Percentiles rank a stretch among this genome's conserved stretches.
Evolutionary conservation across 2,329 filamentous ascomycete genomes (phyloP).

Genomic region (Fusarium ramigenum): DNA sequence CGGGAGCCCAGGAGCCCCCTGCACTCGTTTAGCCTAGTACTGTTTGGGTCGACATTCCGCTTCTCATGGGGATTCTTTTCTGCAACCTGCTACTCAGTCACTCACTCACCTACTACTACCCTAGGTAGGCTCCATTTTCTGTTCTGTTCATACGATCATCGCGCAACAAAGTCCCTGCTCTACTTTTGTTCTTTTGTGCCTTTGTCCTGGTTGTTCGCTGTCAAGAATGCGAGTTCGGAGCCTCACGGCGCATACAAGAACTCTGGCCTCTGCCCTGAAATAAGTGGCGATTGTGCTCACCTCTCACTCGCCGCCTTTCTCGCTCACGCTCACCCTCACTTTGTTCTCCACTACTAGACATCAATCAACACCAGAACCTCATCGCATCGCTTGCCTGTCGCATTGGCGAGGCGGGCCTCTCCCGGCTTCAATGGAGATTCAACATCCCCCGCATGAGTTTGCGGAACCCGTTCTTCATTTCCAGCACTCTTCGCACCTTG

Average conservation of each 20-base stretch:
- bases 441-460: conserved; percentile 21
- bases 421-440: conserved; percentile 37
- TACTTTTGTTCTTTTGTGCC: neutral
- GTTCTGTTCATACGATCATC: conserved; percentile 1
- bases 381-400: conserved; percentile 21
- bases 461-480: conserved; percentile 14
- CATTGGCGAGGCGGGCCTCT: conserved; percentile 27
- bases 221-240: conserved; percentile 21
- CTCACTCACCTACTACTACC: neutral
- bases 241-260: conserved; percentile 1
- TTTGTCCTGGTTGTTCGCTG: neutral
- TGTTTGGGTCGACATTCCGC: conserved; percentile 15
- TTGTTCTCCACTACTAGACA: conserved; percentile 12
- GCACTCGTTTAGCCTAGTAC: conserved; percentile 11
- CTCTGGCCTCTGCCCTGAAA: conserved; percentile 27
- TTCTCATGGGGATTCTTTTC: conserved; percentile 16
- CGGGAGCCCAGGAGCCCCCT: neutral
- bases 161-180: conserved; percentile 2
- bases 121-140: conserved; percentile 15
- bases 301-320: conserved; percentile 23
- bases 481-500: conserved; percentile 13
- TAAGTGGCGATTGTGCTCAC: conserved; percentile 33
- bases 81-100: conserved; percentile 10
- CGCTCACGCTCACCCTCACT: neutral
- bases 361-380: conserved; percentile 8